These are phyloP conservation scores for Neurospora africana DNA, from an alignment of 495 filamentous ascomycete species.

Conservation along the genomic window DNA sequence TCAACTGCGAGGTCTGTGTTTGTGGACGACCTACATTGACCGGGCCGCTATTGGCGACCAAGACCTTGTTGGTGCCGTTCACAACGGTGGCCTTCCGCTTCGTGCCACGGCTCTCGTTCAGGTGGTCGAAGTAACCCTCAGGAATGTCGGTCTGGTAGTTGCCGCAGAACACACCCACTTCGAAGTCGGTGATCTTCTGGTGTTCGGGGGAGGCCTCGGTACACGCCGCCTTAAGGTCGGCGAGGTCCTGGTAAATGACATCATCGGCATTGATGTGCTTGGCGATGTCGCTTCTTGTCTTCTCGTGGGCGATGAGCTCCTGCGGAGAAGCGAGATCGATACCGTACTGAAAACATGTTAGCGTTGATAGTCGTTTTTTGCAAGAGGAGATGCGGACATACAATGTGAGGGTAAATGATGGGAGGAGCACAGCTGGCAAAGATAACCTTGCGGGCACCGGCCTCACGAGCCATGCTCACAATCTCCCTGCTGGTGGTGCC, in stretches of 20 bases:
- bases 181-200: constrained; percentile 50
- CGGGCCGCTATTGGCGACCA: constrained; percentile 12
- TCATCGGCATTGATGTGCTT: constrained; percentile 81
- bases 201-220: constrained; percentile 53
- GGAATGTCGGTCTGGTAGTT: constrained; percentile 77
- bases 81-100: constrained; percentile 40
- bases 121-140: constrained; percentile 76
- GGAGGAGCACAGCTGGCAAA: constrained; percentile 83
- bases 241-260: constrained; percentile 82
- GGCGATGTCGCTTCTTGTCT: constrained; percentile 57
- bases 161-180: constrained; percentile 95
- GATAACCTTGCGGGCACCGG: constrained; percentile 80
- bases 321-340: constrained; percentile 78
- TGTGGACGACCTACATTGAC: constrained; percentile 7
- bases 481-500: constrained; percentile 90
- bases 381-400: constrained; percentile 4
- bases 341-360: constrained; percentile 46
- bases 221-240: constrained; percentile 72
- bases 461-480: constrained; percentile 85
- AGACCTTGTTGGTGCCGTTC: background rate
- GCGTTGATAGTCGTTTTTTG: background rate
- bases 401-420: constrained; percentile 54
- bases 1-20: background rate
- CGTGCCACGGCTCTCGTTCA: constrained; percentile 66
- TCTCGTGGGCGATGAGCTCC: constrained; percentile 78